phyloP scores from a whole-genome alignment of 495 filamentous ascomycete genomes.

The Zalerion maritima region DNA sequence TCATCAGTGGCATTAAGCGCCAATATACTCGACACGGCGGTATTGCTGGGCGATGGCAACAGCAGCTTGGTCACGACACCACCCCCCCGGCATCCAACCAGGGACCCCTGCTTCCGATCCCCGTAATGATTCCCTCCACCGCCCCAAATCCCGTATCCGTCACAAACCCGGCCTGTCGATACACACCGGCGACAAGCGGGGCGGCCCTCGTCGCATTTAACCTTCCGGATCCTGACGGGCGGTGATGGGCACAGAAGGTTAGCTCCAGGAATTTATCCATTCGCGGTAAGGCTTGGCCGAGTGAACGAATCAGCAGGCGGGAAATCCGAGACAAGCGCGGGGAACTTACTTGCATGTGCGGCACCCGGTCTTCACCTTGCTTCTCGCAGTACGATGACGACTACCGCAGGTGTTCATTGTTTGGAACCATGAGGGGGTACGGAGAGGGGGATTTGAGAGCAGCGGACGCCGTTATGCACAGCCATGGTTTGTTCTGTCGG shows the following conservation, averaged over 20 bases:
- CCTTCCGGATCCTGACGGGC: slow-evolving; percentile 23
- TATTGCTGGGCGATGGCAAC: not conserved
- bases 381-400: slow-evolving; percentile 1
- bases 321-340: too few relatives aligned
- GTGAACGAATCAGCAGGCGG: not conserved
- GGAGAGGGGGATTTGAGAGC: too few relatives aligned
- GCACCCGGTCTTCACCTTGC: slow-evolving; percentile 34
- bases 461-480: too few relatives aligned
- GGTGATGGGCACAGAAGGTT: not conserved
- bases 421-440: too few relatives aligned
- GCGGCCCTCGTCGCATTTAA: slow-evolving; percentile 44
- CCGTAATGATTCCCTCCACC: slow-evolving; percentile 23
- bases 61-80: too few relatives aligned
- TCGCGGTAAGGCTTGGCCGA: not conserved
- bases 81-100: too few relatives aligned
- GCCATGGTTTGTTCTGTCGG: too few relatives aligned
- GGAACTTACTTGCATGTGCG: slow-evolving; percentile 36
- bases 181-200: slow-evolving; percentile 39
- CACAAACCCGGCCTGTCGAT: slow-evolving; percentile 41
- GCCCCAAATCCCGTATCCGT: slow-evolving; percentile 43
- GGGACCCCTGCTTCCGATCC: slow-evolving; percentile 7
- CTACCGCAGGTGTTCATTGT: too few relatives aligned
- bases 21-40: slow-evolving; percentile 5
- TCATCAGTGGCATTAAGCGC: slow-evolving; percentile 9
- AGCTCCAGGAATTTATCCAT: slow-evolving; percentile 1